Evolutionary conservation across 1,284 basidiomycete genomes (phyloP).

Genomic region (Sphagnurus paluster): DNA sequence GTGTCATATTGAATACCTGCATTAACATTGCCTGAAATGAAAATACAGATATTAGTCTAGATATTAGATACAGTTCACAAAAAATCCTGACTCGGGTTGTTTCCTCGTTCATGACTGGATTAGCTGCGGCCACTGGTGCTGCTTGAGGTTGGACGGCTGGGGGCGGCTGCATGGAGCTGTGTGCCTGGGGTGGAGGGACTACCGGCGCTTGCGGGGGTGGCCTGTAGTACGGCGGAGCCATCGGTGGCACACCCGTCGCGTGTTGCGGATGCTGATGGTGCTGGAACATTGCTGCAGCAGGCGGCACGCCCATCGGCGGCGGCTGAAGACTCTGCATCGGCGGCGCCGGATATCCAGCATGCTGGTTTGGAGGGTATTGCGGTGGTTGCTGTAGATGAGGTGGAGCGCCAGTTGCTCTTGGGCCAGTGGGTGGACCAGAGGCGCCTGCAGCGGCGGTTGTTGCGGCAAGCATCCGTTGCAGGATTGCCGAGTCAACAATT

Average conservation of each 20-base stretch:
- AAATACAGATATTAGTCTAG: neutral
- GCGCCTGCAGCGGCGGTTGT: slow-evolving; percentile 31
- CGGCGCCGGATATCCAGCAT: slow-evolving; percentile 36
- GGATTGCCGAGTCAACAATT: slow-evolving; percentile 87
- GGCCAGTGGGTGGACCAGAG: slow-evolving; percentile 27
- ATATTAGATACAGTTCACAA: neutral
- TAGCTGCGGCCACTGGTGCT: slow-evolving; percentile 10
- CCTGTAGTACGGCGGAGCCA: slow-evolving; percentile 50
- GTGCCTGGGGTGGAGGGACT: slow-evolving; percentile 24
- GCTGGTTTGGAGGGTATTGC: slow-evolving; percentile 33
- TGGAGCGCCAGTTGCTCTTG: slow-evolving; percentile 22
- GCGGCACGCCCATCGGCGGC: slow-evolving; percentile 30
- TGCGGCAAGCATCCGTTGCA: slow-evolving; percentile 69
- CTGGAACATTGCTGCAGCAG: slow-evolving; percentile 32
- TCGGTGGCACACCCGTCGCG: slow-evolving; percentile 38
- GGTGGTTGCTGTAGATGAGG: slow-evolving; percentile 29
- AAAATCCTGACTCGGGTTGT: slow-evolving; percentile 33
- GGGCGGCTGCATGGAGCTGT: slow-evolving; percentile 29
- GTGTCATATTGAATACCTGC: slow-evolving; percentile 85
- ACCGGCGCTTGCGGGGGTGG: slow-evolving; percentile 30
- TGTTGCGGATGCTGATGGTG: slow-evolving; percentile 25
- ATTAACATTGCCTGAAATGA: slow-evolving; percentile 72
- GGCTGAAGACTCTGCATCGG: slow-evolving; percentile 33
- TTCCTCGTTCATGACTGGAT: slow-evolving; percentile 37
- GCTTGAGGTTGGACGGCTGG: slow-evolving; percentile 22